These are phyloP conservation scores for Candida sp. DNA, from an alignment of 1,139 yeast species.

Conservation along the genomic window DNA sequence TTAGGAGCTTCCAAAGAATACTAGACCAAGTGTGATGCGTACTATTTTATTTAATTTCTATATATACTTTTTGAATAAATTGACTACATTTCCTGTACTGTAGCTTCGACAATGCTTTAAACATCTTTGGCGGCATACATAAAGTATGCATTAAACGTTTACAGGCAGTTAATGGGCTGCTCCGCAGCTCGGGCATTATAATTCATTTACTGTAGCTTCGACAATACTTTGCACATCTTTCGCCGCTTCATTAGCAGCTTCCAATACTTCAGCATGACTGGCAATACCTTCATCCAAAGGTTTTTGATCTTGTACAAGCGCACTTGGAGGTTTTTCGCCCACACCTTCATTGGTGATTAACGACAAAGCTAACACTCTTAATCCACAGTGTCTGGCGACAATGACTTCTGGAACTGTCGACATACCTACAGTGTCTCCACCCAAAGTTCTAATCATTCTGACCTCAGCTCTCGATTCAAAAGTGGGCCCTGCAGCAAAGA, in stretches of 20 bases:
- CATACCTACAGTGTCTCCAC: constrained; percentile 98
- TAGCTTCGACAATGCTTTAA: constrained; percentile 60
- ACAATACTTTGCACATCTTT: constrained; percentile 72
- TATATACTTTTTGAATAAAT: not conserved
- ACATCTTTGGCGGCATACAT: too few species aligned
- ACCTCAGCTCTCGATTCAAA: constrained; percentile 93
- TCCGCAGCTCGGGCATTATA: constrained; percentile 13
- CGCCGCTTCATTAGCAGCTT: constrained; percentile 78
- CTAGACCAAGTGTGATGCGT: not conserved
- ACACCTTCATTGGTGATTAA: constrained; percentile 85
- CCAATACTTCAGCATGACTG: constrained; percentile 84
- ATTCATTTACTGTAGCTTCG: constrained; percentile 56
- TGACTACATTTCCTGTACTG: constrained; percentile 18
- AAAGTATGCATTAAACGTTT: too few species aligned
- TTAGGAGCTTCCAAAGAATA: too few species aligned
- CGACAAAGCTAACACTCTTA: constrained; percentile 79
- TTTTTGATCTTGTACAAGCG: constrained; percentile 50
- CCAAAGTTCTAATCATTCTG: constrained; percentile 64
- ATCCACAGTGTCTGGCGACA: constrained; percentile 84
- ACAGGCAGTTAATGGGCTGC: too few species aligned
- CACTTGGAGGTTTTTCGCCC: constrained; percentile 72
- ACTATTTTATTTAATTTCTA: not conserved
- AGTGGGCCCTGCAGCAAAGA: constrained; percentile 89
- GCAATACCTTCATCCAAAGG: constrained; percentile 78
- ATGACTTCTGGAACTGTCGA: constrained; percentile 96